Conservation (phyloP, 305 asterid genomes). For the Rubia balearica region DNA sequence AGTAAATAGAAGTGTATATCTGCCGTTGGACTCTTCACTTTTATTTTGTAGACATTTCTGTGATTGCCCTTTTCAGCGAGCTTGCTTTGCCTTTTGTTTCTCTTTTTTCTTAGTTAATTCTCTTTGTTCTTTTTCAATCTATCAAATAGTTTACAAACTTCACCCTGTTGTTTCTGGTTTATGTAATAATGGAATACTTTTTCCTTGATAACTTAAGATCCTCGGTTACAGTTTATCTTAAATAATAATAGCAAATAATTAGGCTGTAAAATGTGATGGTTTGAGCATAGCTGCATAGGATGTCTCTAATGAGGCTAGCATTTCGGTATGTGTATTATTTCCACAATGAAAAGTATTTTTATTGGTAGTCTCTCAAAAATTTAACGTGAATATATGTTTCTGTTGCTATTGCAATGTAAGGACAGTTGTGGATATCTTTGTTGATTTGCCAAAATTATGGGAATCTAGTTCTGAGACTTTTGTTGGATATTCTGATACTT, state of each 20-base stretch:
- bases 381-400: too few relatives aligned
- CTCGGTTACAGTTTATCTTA: neutral
- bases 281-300: neutral
- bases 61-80: neutral
- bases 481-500: too few relatives aligned
- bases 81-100: neutral
- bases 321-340: neutral
- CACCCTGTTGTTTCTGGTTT: too few relatives aligned
- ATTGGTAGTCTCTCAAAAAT: too few relatives aligned
- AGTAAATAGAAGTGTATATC: neutral
- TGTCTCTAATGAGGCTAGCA: neutral
- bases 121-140: neutral
- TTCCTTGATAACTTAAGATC: neutral
- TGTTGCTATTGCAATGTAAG: too few relatives aligned
- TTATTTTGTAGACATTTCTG: neutral
- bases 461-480: too few relatives aligned
- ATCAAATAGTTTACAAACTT: neutral
- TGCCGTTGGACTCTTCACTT: neutral
- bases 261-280: neutral
- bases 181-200: neutral
- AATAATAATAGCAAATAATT: neutral
- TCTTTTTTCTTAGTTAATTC: neutral
- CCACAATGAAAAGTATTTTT: too few relatives aligned
- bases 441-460: too few relatives aligned
- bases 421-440: too few relatives aligned